Conservation (phyloP, 805 yeast genomes). For the Saturnispora bothae region DNA sequence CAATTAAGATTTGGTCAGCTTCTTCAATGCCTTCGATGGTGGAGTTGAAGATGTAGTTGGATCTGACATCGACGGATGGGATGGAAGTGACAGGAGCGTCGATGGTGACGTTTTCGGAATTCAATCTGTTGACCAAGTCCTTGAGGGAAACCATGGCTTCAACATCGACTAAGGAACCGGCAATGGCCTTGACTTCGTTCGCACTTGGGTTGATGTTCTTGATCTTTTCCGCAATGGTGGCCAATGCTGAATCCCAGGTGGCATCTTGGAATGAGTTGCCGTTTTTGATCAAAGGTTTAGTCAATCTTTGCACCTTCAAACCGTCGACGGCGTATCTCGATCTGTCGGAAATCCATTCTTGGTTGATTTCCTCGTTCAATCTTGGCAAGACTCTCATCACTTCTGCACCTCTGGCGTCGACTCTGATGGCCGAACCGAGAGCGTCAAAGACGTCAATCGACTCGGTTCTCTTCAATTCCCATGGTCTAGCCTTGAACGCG, state of each 20-base stretch:
- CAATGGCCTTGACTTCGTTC: slow-evolving; percentile 69
- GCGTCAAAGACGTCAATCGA: slow-evolving; percentile 79
- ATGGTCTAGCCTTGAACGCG: slow-evolving; percentile 86
- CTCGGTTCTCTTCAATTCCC: slow-evolving; percentile 88
- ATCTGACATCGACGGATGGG: slow-evolving; percentile 66
- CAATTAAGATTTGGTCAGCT: slow-evolving; percentile 69
- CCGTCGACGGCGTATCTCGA: slow-evolving; percentile 82
- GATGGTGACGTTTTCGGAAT: slow-evolving; percentile 70
- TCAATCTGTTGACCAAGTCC: slow-evolving; percentile 65
- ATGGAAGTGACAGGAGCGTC: slow-evolving; percentile 50
- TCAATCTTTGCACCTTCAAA: slow-evolving; percentile 73
- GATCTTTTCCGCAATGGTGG: slow-evolving; percentile 56
- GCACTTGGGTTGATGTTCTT: slow-evolving; percentile 45
- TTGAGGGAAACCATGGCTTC: slow-evolving; percentile 75
- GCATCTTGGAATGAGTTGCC: slow-evolving; percentile 63
- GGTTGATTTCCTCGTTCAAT: slow-evolving; percentile 75
- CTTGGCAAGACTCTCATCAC: slow-evolving; percentile 83
- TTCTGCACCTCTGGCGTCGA: slow-evolving; percentile 78
- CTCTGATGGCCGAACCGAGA: slow-evolving; percentile 71
- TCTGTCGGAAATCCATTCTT: slow-evolving; percentile 88
- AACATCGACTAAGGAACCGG: slow-evolving; percentile 75
- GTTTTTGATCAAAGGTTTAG: slow-evolving; percentile 64
- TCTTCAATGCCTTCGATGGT: slow-evolving; percentile 70
- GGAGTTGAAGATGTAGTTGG: slow-evolving; percentile 74
- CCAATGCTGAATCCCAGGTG: slow-evolving; percentile 80